Evolutionary conservation across 73 alveolate genomes (phyloP).

Genomic region (Blepharisma stoltei): DNA sequence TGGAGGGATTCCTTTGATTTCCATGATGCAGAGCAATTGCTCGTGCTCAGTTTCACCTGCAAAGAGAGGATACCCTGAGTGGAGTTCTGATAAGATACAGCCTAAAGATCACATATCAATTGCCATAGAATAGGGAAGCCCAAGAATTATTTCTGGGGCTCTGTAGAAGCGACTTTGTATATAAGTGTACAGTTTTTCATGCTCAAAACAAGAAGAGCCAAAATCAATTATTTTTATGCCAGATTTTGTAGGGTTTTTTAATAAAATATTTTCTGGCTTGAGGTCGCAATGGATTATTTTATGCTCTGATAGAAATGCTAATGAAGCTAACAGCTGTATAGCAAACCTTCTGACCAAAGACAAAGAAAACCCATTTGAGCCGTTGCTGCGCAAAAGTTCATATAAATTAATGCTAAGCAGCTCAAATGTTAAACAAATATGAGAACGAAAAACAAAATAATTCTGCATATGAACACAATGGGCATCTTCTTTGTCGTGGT

Average conservation of each 20-base stretch:
- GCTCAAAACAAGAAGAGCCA: slow-evolving; percentile 52
- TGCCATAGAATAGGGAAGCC: slow-evolving; percentile 72
- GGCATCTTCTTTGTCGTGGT: slow-evolving; percentile 39
- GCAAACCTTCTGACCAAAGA: slow-evolving; percentile 78
- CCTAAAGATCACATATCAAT: slow-evolving; percentile 90
- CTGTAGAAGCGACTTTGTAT: slow-evolving; percentile 67
- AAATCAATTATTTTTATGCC: slow-evolving; percentile 86
- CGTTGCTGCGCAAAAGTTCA: slow-evolving; percentile 66
- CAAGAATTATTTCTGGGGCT: slow-evolving; percentile 91
- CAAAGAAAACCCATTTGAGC: slow-evolving; percentile 70
- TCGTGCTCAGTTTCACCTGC: slow-evolving; percentile 74
- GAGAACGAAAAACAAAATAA: slow-evolving; percentile 48
- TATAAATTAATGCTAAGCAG: slow-evolving; percentile 69
- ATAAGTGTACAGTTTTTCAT: slow-evolving; percentile 36
- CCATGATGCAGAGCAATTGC: slow-evolving; percentile 60
- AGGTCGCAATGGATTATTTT: slow-evolving; percentile 87
- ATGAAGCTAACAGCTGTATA: slow-evolving; percentile 65
- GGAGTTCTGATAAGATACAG: slow-evolving; percentile 71
- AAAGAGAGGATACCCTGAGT: slow-evolving; percentile 63
- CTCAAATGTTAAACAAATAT: slow-evolving; percentile 70
- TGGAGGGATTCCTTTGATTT: slow-evolving; percentile 62
- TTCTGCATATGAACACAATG: slow-evolving; percentile 60
- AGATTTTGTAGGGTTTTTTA: slow-evolving; percentile 51
- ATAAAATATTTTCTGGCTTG: slow-evolving; percentile 89
- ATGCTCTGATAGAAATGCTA: slow-evolving; percentile 54